phyloP scores from a whole-genome alignment of 2,329 filamentous ascomycete species.

The Aureobasidium namibiae region DNA sequence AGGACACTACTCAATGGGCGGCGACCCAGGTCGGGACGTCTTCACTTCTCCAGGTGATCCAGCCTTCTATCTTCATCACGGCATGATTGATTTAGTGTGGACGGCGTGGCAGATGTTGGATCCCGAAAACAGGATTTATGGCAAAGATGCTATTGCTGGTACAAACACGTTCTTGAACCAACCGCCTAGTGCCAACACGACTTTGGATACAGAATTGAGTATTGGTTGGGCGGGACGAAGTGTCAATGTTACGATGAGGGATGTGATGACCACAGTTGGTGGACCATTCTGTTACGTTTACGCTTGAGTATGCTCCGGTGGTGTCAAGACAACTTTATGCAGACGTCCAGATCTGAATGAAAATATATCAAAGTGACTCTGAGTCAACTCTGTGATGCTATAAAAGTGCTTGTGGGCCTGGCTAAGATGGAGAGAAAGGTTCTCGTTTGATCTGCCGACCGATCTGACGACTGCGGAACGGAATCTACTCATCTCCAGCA shows the following conservation, averaged over 20 bases:
- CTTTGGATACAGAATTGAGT: conserved; percentile 32
- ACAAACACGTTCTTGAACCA: conserved; percentile 36
- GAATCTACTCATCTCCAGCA: conserved; percentile 6
- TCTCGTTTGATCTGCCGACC: background rate
- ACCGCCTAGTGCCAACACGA: conserved; percentile 34
- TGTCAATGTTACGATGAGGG: conserved; percentile 23
- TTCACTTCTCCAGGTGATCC: conserved; percentile 37
- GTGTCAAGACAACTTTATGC: too few species aligned
- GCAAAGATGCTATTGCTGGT: conserved; percentile 32
- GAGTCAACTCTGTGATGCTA: too few species aligned
- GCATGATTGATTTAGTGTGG: conserved; percentile 38
- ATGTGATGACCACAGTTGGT: conserved; percentile 32
- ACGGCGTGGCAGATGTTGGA: conserved; percentile 44
- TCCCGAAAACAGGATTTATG: conserved; percentile 23
- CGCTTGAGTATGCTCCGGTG: background rate
- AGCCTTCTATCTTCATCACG: conserved; percentile 39
- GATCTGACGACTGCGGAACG: background rate
- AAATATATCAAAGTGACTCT: too few species aligned
- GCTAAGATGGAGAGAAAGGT: too few species aligned
- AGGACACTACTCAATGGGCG: conserved; percentile 38
- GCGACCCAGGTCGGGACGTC: conserved; percentile 35
- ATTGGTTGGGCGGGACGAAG: conserved; percentile 28
- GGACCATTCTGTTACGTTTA: conserved; percentile 41
- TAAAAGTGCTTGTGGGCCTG: too few species aligned
- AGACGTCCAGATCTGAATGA: too few species aligned